A percentile compares a stretch with the other conserved stretches of the same genome.
phyloP scores from a whole-genome alignment of 192 early-diverging fungal species.

The Backusella australiensis region DNA sequence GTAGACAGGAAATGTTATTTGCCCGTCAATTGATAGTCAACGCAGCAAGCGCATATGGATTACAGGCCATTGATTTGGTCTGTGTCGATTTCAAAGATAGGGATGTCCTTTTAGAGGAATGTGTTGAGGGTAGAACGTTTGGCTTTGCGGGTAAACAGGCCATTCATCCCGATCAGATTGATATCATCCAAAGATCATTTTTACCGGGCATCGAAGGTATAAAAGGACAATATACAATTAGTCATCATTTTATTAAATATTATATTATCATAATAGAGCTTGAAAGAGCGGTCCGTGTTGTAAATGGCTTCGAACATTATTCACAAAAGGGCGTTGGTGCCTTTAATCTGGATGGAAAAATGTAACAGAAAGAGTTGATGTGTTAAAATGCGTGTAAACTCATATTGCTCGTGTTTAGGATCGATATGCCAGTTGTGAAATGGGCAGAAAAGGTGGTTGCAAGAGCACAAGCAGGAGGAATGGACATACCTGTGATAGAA shows the following conservation, averaged over 20 bases:
- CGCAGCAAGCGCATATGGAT: conserved; percentile 76
- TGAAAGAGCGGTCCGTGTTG: conserved; percentile 65
- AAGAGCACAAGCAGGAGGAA: conserved; percentile 60
- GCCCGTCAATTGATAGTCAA: conserved; percentile 79
- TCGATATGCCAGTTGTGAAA: conserved; percentile 88
- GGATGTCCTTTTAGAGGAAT: conserved; percentile 73
- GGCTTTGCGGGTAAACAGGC: conserved; percentile 97
- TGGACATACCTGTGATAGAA: conserved; percentile 30
- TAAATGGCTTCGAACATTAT: conserved; percentile 66
- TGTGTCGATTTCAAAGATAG: conserved; percentile 84
- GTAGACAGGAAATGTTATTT: conserved; percentile 73
- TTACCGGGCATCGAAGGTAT: conserved; percentile 66
- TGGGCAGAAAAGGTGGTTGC: conserved; percentile 80
- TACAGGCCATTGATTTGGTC: conserved; percentile 95
- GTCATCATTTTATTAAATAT: not conserved
- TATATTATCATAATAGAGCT: conserved; percentile 43
- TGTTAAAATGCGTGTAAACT: no score
- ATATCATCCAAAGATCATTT: conserved; percentile 77
- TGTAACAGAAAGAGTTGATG: conserved; percentile 39
- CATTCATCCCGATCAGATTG: conserved; percentile 89
- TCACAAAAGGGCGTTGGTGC: conserved; percentile 78
- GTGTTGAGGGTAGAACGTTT: conserved; percentile 82
- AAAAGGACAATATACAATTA: not conserved
- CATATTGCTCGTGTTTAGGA: conserved; percentile 27
- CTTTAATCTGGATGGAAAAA: conserved; percentile 90